phyloP scores from a whole-genome alignment of 495 filamentous ascomycete genomes.

The Neurospora terricola region DNA sequence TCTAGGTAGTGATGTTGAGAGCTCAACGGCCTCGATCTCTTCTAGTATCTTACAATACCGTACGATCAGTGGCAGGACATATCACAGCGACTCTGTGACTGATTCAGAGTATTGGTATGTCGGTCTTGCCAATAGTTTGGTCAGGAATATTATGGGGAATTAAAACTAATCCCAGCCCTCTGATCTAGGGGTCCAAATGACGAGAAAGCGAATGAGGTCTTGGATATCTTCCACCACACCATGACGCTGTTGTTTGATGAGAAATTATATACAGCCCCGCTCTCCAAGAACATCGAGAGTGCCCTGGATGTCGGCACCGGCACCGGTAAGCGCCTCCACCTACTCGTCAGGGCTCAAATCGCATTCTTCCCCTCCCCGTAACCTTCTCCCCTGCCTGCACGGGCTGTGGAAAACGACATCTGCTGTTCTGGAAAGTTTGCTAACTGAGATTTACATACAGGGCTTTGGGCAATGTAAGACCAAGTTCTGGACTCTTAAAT shows the following conservation, averaged over 20 bases:
- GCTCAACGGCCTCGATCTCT: constrained; percentile 19
- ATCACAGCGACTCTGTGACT: constrained; percentile 12
- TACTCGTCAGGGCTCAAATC: not conserved
- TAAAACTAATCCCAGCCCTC: not conserved
- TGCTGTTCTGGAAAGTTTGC: not conserved
- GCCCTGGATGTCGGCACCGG: constrained; percentile 56
- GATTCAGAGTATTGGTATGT: constrained; percentile 20
- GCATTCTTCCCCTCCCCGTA: not conserved
- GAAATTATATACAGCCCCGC: constrained; percentile 43
- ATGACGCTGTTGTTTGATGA: constrained; percentile 33
- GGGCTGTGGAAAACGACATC: not conserved
- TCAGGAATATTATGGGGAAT: not conserved
- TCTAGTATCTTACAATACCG: constrained; percentile 27
- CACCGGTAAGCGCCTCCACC: constrained; percentile 16
- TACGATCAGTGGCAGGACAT: constrained; percentile 20
- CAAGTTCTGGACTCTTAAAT: not conserved
- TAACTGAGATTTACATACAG: not conserved
- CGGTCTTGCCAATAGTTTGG: not conserved
- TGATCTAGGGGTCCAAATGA: constrained; percentile 24
- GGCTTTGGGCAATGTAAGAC: constrained; percentile 16
- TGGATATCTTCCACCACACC: constrained; percentile 23
- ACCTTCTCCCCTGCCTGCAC: too few relatives aligned
- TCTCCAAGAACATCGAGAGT: constrained; percentile 33
- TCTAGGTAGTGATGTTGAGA: constrained; percentile 20
- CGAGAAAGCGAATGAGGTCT: constrained; percentile 21